phyloP scores from a whole-genome alignment of 768 basidiomycete species.

The Rossbeevera mucosa region DNA sequence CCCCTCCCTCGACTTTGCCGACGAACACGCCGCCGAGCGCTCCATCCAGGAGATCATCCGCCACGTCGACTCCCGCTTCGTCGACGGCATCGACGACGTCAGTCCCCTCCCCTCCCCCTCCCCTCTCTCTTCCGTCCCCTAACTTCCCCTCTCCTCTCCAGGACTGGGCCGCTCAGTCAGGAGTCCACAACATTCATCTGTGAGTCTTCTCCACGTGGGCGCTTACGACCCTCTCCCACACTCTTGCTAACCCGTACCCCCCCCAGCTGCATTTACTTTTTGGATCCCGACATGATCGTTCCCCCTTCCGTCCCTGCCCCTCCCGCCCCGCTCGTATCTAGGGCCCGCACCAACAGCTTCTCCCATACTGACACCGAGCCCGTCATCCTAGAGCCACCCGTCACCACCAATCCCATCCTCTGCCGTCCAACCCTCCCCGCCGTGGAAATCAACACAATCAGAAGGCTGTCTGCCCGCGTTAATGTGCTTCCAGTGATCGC shows the following conservation, averaged over 20 bases:
- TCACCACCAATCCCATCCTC: conserved; percentile 66
- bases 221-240: conserved; percentile 14
- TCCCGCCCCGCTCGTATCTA: conserved; percentile 62
- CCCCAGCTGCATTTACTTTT: conserved; percentile 77
- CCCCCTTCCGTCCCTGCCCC: conserved; percentile 65
- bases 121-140: conserved; percentile 18
- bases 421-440: conserved; percentile 64
- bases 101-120: conserved; percentile 33
- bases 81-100: conserved; percentile 74
- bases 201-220: conserved; percentile 40
- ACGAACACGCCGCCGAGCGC: conserved; percentile 61
- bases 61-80: conserved; percentile 68
- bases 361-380: conserved; percentile 69
- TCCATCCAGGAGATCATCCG: conserved; percentile 62
- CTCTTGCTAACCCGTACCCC: conserved; percentile 15
- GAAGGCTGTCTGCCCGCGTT: conserved; percentile 73
- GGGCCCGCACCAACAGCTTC: conserved; percentile 66
- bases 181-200: conserved; percentile 81
- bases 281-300: conserved; percentile 79
- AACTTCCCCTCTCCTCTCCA: conserved; percentile 29
- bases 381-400: conserved; percentile 75
- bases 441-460: conserved; percentile 72
- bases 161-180: conserved; percentile 68
- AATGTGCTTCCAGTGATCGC: conserved; percentile 87
- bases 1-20: conserved; percentile 71